Evolutionary conservation across 371 early-diverging fungal genomes (phyloP), one percentile per base, ranked within the genome.

Genomic region (Circinella minor): DNA sequence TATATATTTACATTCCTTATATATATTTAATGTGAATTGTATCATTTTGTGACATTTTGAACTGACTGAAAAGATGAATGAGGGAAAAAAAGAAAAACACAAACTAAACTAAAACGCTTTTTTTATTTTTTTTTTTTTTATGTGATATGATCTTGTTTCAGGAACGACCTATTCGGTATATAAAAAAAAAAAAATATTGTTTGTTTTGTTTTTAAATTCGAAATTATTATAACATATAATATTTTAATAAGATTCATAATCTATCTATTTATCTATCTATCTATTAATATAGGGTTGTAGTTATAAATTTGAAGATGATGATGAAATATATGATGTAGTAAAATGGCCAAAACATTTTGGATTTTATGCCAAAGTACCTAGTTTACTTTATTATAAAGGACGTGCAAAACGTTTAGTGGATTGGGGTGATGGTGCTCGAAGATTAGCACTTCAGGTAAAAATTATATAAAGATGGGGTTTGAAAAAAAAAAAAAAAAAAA

Each of bases 361-460:
- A 6, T 75, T 75, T 54, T 75, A 75, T 66, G 75, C 69, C 61
- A 75, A 75, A 62, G 75, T 75, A 36, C 78, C 78, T 7, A 75
- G 68, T 17, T 59, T 75, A 11, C 55, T 73, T 7, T 75, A 71
- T 43, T 78, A 78, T 57, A 60, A 66, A 20, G 71, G 48, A 20
- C 66, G 61, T 1, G 61, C 72, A 11, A 36, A 61, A 3, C 71
- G 70, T 51, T 18, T 82, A 65, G 69, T 78, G 55, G 78, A 80
- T 3, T 85, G 85, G 85, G 85, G 85, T 36, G 79, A 81, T 47
- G 85, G 81, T 18, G 85, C 85, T 55, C 77, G 80, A 51, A 75
- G 79, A 2, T 77, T 74, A 7, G 77, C 81, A 62, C 57, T 82
- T 38, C 82, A 81, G 63, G 83, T 83, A 55, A 20, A 20, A 13